Percentiles rank a stretch among this genome's conserved stretches.
These are phyloP conservation scores for Capsella bursapastoris DNA, from an alignment of 345 rosid species.

Conservation along the genomic window DNA sequence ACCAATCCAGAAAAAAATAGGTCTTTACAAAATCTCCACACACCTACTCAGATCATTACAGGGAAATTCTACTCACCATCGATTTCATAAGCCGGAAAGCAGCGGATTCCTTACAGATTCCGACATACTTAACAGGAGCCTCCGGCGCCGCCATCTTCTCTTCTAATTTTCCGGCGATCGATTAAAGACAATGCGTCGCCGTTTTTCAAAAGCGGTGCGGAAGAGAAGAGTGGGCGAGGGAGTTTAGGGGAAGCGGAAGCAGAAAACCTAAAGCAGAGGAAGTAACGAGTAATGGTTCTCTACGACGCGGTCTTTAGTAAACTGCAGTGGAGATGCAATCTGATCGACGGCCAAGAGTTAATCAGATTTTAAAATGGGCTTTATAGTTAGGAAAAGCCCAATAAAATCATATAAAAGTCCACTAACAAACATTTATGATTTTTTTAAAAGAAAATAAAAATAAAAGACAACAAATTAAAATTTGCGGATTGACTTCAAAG, in stretches of 20 bases:
- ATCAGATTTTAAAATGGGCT: conserved; percentile 16
- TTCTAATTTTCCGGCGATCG: conserved; percentile 34
- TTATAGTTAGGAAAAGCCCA: background rate
- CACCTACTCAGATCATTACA: background rate
- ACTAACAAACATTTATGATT: too few relatives aligned
- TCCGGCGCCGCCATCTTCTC: conserved; percentile 84
- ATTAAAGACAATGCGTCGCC: conserved; percentile 46
- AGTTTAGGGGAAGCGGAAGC: conserved; percentile 14
- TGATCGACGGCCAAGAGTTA: conserved; percentile 7
- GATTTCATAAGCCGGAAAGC: conserved; percentile 98
- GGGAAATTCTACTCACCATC: conserved; percentile 54
- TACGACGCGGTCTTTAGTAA: conserved; percentile 25
- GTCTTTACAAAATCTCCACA: background rate
- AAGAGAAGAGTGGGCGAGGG: conserved; percentile 44
- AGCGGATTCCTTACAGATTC: conserved; percentile 72
- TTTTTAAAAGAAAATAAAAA: background rate
- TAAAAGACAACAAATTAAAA: background rate
- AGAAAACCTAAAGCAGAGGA: conserved; percentile 44
- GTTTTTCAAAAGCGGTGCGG: conserved; percentile 32
- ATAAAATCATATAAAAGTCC: background rate
- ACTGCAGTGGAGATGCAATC: conserved; percentile 7
- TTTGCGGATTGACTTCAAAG: conserved; percentile 21
- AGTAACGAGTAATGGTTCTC: conserved; percentile 17
- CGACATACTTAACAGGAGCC: conserved; percentile 89
- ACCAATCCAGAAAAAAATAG: conserved; percentile 18